These are phyloP conservation scores for Cyberlindnera galapagoensis DNA, from an alignment of 805 yeast species.

Conservation along the genomic window DNA sequence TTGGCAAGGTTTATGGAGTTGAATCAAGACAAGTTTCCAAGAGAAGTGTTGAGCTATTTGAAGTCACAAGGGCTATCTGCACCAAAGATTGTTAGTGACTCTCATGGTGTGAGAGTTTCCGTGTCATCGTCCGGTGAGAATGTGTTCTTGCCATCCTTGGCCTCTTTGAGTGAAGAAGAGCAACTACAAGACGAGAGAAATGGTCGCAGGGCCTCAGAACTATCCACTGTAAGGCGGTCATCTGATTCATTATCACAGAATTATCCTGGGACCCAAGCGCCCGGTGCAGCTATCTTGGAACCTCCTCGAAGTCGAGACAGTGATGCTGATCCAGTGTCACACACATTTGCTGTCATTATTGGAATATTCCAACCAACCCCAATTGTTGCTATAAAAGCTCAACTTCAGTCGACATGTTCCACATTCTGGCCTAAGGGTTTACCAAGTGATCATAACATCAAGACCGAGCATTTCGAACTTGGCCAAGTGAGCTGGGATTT, in stretches of 20 bases:
- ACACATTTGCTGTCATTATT: constrained; percentile 46
- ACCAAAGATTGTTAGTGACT: constrained; percentile 15
- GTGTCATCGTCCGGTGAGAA: constrained; percentile 29
- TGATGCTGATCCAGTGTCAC: constrained; percentile 35
- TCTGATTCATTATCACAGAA: background rate
- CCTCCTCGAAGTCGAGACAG: constrained; percentile 28
- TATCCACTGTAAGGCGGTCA: constrained; percentile 2
- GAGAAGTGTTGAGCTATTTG: constrained; percentile 14
- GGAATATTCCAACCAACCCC: constrained; percentile 36
- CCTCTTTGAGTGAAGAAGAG: constrained; percentile 10
- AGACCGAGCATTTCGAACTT: constrained; percentile 41
- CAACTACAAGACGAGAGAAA: constrained; percentile 7
- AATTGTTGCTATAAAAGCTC: constrained; percentile 33
- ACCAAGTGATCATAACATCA: constrained; percentile 37
- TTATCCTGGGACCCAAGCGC: background rate
- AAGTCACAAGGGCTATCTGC: constrained; percentile 18
- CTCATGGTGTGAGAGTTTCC: constrained; percentile 14
- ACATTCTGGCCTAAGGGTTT: constrained; percentile 51
- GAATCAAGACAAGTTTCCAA: constrained; percentile 17
- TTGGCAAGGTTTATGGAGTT: constrained; percentile 16
- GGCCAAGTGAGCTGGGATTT: constrained; percentile 45
- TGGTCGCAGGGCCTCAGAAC: background rate
- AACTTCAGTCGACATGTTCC: constrained; percentile 36
- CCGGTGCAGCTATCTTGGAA: constrained; percentile 29
- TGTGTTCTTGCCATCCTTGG: constrained; percentile 22